Evolutionary conservation across 352 stramenopile species (phyloP).

Genomic region (Globisporangium cylindrosporum): DNA sequence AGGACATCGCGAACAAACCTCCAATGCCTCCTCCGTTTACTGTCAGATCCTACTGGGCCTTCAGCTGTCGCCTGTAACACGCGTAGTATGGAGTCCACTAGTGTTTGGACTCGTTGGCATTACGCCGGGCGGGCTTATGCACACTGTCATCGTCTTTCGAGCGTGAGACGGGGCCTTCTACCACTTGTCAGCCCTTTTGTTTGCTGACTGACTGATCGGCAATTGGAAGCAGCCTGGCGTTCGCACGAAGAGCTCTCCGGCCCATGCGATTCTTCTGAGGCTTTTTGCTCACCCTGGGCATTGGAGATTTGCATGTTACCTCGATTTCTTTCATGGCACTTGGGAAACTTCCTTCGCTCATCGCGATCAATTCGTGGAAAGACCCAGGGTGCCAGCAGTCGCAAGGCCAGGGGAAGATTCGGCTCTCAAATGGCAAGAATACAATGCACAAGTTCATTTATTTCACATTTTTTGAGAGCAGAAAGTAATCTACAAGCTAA

Average conservation of each 20-base stretch:
- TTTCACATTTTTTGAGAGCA: neutral
- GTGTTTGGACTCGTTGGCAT: neutral
- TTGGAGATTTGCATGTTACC: neutral
- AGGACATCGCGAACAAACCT: neutral
- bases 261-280: neutral
- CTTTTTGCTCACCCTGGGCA: neutral
- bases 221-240: neutral
- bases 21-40: too few relatives aligned
- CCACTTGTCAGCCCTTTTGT: neutral
- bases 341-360: neutral
- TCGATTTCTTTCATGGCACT: neutral
- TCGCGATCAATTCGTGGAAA: neutral
- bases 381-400: neutral
- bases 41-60: too few relatives aligned
- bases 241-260: neutral
- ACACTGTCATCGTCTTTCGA: neutral
- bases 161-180: neutral
- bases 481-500: neutral
- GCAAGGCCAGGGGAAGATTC: neutral
- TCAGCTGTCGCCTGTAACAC: too few relatives aligned
- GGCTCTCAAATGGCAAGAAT: neutral
- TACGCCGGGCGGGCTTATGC: neutral
- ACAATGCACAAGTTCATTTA: neutral
- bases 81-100: too few relatives aligned
- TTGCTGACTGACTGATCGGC: neutral